Base-by-base conservation (phyloP, 2,329 filamentous ascomycete species). In the Ascocoryne sarcoides region DNA sequence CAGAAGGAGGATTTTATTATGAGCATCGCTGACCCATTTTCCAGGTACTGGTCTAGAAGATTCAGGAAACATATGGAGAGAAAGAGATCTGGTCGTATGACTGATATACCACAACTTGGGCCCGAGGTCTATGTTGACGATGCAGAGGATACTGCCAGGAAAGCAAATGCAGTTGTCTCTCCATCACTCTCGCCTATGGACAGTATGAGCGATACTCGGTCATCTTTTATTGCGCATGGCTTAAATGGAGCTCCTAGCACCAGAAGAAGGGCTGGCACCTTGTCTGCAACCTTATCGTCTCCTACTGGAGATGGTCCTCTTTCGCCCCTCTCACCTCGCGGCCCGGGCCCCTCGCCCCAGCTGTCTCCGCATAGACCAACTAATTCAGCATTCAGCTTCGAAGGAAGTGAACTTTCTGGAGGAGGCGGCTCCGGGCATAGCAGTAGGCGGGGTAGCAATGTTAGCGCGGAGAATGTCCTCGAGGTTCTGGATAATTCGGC, bases 81-180 rank as follows among this genome's bases (percentile, higher is more conserved):
- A 44, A 88, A 88, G 64, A 76, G 76, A 47, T 75, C 75, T 3
- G 80, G 81, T 15, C 82, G 87, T 45, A 84, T 95, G 76, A 82
- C 79, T 4, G 74, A 69, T 1, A 68, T 93, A 20, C 88, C 89
- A 3, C 78, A 85, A 51, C 79, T 95, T 49, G 81, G 79, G 18
- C 90, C 90, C 0, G 87, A 95, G 57, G 95, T 96, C 46, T 80
- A 85, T 46, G 84, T 95, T 16, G 87, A 95, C 49, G 83, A 90
- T 42, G 81, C 86, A 48, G 75, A 76, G 60, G 45, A 52, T 19
- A 41, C 45, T 16, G 32, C 36, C 16, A 50, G 49, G 39, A 46
- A 49, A 39, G 35, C 43, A 20, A 50, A 39, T 33, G 10, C 46
- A 12, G 40, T 36, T n/a, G 21, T 37, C 15, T 48, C 48, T 29